phyloP scores from a whole-genome alignment of 78 protist species.

The Dictyostelium firmibasis region DNA sequence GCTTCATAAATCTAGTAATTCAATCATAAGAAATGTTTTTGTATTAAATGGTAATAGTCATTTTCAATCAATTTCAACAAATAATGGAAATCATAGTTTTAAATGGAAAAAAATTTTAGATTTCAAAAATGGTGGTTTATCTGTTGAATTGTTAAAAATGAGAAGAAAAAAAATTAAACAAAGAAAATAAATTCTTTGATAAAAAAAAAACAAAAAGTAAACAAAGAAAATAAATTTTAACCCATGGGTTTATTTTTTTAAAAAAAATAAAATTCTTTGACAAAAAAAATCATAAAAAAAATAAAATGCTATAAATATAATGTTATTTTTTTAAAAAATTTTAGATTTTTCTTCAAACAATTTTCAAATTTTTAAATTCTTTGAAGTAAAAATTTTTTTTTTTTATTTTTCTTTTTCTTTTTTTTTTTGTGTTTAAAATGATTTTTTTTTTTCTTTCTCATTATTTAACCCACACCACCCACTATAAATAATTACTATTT shows the following conservation, averaged over 20 bases:
- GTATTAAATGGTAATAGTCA: conserved; percentile 50
- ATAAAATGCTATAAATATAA: background rate
- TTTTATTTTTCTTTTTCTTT: no score
- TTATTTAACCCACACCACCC: background rate
- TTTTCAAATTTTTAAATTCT: background rate
- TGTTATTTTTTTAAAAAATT: no score
- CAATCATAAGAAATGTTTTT: conserved; percentile 7
- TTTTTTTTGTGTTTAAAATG: no score
- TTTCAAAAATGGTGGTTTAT: conserved; percentile 62
- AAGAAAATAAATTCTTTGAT: background rate
- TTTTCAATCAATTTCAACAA: conserved; percentile 13
- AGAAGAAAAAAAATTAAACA: no score
- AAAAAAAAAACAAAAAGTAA: no score
- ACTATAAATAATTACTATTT: no score
- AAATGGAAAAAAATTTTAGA: background rate
- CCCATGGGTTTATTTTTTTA: background rate
- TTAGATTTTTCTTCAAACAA: background rate
- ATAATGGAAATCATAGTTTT: background rate
- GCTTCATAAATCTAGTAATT: background rate
- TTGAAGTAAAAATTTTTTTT: no score
- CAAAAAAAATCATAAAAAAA: no score
- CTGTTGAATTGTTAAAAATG: conserved; percentile 42
- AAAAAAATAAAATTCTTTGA: background rate
- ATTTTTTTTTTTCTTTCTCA: no score
- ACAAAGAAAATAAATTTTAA: no score